A percentile compares a stretch with the other conserved stretches of the same genome.
These are phyloP conservation scores for Saccharomycopsis schoenii DNA, from an alignment of 805 yeast species.

Conservation along the genomic window DNA sequence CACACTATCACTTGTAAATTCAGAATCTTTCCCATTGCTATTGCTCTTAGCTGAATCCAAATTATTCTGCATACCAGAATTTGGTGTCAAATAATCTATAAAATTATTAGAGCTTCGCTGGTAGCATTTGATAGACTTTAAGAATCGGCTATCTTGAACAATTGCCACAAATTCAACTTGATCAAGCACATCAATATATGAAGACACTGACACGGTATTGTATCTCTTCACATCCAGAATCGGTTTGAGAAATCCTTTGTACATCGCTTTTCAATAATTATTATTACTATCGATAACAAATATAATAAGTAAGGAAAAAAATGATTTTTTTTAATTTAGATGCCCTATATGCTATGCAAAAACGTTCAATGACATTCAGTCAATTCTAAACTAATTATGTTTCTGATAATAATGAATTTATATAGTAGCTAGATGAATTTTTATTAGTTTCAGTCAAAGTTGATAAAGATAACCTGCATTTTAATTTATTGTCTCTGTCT, in stretches of 20 bases:
- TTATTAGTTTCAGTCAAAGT: no score
- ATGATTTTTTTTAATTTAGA: no score
- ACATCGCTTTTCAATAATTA: not conserved
- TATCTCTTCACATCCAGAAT: not conserved
- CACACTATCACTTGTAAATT: not conserved
- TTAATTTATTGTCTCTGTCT: no score
- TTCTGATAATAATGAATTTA: no score
- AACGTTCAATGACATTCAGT: no score
- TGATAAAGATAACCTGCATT: no score
- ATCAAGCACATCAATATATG: conserved; percentile 16
- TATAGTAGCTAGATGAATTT: no score
- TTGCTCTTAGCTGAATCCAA: not conserved
- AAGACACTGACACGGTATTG: conserved; percentile 12
- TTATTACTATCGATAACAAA: not conserved
- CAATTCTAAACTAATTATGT: no score
- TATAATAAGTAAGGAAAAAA: no score
- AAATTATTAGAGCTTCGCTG: not conserved
- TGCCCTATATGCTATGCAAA: no score
- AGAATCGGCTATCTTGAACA: conserved; percentile 13
- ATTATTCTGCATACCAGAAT: not conserved
- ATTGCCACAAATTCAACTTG: conserved; percentile 7
- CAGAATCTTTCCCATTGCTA: not conserved
- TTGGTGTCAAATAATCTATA: not conserved
- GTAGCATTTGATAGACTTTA: conserved; percentile 15
- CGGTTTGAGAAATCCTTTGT: not conserved